Percentiles rank a stretch among this genome's conserved stretches.
Evolutionary conservation across 1,139 yeast genomes (phyloP).

Genomic region (Nematodospora anomalae): DNA sequence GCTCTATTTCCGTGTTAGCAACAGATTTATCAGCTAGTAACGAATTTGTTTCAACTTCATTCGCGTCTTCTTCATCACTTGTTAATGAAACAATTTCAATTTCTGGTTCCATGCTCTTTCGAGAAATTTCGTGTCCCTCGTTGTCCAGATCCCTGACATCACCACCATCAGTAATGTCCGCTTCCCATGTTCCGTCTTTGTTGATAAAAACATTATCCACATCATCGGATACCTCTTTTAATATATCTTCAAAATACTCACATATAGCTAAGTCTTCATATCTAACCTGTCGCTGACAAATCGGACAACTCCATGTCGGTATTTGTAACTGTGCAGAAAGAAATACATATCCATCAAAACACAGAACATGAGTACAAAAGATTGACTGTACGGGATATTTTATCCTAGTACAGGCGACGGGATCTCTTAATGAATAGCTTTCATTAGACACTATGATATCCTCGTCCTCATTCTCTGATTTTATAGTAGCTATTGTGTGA

Average conservation of each 20-base stretch:
- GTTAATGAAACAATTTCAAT: constrained; percentile 11
- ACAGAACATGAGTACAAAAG: constrained; percentile 65
- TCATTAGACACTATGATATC: constrained; percentile 58
- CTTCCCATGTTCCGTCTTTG: constrained; percentile 59
- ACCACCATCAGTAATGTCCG: constrained; percentile 7
- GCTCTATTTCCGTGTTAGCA: too few species aligned
- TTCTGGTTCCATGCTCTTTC: constrained; percentile 1
- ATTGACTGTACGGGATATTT: constrained; percentile 58
- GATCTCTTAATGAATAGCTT: constrained; percentile 61
- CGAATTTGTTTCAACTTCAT: neutral
- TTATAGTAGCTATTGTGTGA: constrained; percentile 47
- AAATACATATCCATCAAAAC: constrained; percentile 67
- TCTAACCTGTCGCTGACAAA: constrained; percentile 48
- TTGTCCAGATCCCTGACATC: neutral
- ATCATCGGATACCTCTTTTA: constrained; percentile 42
- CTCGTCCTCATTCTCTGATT: constrained; percentile 42
- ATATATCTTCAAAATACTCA: constrained; percentile 57
- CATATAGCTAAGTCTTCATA: constrained; percentile 58
- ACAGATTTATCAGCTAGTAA: too few species aligned
- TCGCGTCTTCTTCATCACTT: constrained; percentile 11
- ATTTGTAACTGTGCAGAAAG: constrained; percentile 59
- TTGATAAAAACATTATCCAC: constrained; percentile 56
- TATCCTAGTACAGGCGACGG: constrained; percentile 63
- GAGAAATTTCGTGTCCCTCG: neutral
- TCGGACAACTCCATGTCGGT: constrained; percentile 71